Percentiles rank a stretch among this genome's conserved stretches.
Evolutionary conservation across 345 rosid species (phyloP).

Genomic region (Eutrema yunnanense): DNA sequence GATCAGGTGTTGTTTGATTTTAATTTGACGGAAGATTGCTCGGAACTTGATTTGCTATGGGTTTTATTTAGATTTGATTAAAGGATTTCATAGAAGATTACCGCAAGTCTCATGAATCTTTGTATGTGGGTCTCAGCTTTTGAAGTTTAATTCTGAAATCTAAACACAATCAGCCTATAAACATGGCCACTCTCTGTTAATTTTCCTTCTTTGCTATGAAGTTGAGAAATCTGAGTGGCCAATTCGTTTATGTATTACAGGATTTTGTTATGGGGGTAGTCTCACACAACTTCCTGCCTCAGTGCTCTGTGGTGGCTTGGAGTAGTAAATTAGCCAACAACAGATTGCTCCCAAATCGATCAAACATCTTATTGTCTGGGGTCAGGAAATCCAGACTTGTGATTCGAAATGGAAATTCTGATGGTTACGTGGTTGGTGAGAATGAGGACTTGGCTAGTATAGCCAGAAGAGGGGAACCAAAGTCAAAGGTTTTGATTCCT

Average conservation of each 20-base stretch:
- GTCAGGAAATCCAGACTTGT: constrained; percentile 23
- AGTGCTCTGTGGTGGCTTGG: constrained; percentile 27
- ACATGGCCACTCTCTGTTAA: background rate
- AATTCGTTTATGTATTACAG: constrained; percentile 29
- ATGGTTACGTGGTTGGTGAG: constrained; percentile 52
- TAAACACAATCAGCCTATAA: background rate
- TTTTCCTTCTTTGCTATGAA: background rate
- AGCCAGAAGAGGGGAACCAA: constrained; percentile 32
- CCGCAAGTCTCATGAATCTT: background rate
- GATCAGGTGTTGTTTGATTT: background rate
- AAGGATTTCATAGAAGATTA: background rate
- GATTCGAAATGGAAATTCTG: constrained; percentile 37
- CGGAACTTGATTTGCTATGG: background rate
- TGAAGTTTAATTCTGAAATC: background rate
- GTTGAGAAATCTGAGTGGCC: background rate
- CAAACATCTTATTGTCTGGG: constrained; percentile 18
- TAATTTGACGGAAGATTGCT: background rate
- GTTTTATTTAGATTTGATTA: background rate
- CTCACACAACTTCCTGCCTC: constrained; percentile 37
- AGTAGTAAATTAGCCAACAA: constrained; percentile 27
- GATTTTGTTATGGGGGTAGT: constrained; percentile 55
- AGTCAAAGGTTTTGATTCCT: constrained; percentile 54
- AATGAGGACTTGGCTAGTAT: constrained; percentile 39
- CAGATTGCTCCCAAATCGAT: constrained; percentile 23
- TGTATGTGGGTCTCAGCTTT: background rate